Evolutionary conservation across 2,329 filamentous ascomycete genomes (phyloP), one percentile per base, ranked within the genome.

Genomic region (Alternaria atra): DNA sequence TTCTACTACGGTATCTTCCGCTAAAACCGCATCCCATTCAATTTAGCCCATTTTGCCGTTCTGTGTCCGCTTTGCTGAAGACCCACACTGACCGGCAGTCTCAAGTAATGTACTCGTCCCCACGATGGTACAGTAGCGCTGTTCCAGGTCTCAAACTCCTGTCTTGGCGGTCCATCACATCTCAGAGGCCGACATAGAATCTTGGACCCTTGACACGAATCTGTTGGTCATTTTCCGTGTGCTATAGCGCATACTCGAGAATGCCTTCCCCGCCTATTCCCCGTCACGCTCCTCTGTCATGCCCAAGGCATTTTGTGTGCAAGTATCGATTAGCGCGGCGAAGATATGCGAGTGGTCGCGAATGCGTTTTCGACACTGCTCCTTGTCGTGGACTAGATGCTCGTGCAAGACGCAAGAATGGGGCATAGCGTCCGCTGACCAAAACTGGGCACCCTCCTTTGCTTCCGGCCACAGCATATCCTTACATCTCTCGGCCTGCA

Each of bases 21-120:
- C 20, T 47, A 25, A 25, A 34, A 37, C 35, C n/a, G 5, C n/a
- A 27, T 40, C n/a, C 46, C 25, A 48, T 47, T 35, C 30, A 51
- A 30, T 29, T 30, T n/a, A 25, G 35, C 35, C 13, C 34, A 25
- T 44, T 10, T 30, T 17, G 42, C 40, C 44, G 32, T 50, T 50
- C 46, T 37, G 32, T 39, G 55, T 30, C 42, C 39, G 15, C 50
- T 46, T 32, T 46, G 30, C 39, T 27, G 30, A 5, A 17, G 50
- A 29, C 42, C 58, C 42, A 63, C 60, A 56, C 50, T 60, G 57
- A 52, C 51, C 57, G 47, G 47, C 52, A 30, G 25, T 56, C 53
- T 60, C 52, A 55, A 35, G 29, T 64, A 62, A 55, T 60, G 50
- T 65, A 60, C 64, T 61, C 52, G 35, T 55, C 46, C 32, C 55